Conservation (phyloP, 768 basidiomycete species). For the Leccinellum rugosiceps region DNA sequence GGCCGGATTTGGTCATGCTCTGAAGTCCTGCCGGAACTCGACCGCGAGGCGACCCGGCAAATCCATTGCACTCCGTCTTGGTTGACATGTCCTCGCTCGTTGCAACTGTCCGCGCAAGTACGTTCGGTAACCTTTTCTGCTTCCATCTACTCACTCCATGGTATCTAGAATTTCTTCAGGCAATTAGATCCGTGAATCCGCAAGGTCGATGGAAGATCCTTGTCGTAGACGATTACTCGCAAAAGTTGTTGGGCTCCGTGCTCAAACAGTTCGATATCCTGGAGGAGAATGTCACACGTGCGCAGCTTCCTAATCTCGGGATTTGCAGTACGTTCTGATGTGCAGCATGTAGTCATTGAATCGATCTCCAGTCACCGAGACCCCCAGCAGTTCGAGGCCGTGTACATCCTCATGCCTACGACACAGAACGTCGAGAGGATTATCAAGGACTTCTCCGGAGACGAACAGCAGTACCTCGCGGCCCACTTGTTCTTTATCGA, state of each 20-base stretch:
- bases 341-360: constrained; percentile 71
- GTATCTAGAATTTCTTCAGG: constrained; percentile 74
- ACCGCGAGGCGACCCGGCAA: neutral
- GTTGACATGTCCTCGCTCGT: constrained; percentile 44
- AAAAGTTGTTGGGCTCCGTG: constrained; percentile 77
- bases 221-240: constrained; percentile 91
- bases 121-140: constrained; percentile 13
- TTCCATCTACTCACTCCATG: neutral
- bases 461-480: constrained; percentile 68
- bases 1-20: constrained; percentile 9
- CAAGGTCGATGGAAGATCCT: constrained; percentile 94
- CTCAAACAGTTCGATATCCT: constrained; percentile 93
- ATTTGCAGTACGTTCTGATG: constrained; percentile 7
- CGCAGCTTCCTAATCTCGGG: constrained; percentile 30
- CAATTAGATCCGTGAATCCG: constrained; percentile 83
- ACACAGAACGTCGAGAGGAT: constrained; percentile 90
- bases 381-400: constrained; percentile 84
- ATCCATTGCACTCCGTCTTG: neutral
- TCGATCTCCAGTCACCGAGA: constrained; percentile 80
- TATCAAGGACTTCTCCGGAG: constrained; percentile 74
- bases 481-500: constrained; percentile 95
- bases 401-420: constrained; percentile 95
- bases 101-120: constrained; percentile 45
- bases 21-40: neutral
- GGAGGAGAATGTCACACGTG: constrained; percentile 94